Percentiles rank a stretch among this genome's conserved stretches.
Conservation (phyloP, 257 asterid species). For the Haberlea rhodopensis region DNA sequence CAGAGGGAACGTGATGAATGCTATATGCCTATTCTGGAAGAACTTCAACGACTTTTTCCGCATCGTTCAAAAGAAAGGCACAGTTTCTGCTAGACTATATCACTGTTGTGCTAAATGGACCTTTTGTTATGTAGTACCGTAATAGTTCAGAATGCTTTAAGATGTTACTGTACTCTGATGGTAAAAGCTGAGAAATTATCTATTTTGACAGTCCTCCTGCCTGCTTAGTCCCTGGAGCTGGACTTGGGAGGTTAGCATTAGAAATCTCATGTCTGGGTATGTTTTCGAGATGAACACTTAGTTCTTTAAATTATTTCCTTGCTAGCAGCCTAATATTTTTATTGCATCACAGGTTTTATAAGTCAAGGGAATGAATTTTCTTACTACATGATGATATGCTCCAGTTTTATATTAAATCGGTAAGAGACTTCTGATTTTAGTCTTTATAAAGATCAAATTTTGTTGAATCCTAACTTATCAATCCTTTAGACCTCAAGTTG, state of each 20-base stretch:
- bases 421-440: slow-evolving; percentile 36
- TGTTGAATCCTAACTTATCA: slow-evolving; percentile 24
- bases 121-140: background rate
- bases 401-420: slow-evolving; percentile 92
- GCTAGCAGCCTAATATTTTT: slow-evolving; percentile 19
- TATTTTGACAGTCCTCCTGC: slow-evolving; percentile 69
- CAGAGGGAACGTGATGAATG: slow-evolving; percentile 89
- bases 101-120: slow-evolving; percentile 8
- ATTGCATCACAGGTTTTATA: slow-evolving; percentile 62
- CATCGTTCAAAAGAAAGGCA: slow-evolving; percentile 61
- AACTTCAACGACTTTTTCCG: slow-evolving; percentile 74
- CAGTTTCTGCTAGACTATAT: slow-evolving; percentile 11
- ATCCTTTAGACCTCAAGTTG: slow-evolving; percentile 49
- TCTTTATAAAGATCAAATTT: slow-evolving; percentile 23
- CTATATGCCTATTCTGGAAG: slow-evolving; percentile 82
- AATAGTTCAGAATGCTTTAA: background rate
- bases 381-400: slow-evolving; percentile 99
- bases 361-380: slow-evolving; percentile 99
- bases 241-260: slow-evolving; percentile 96
- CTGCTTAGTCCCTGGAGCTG: slow-evolving; percentile 98
- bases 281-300: slow-evolving; percentile 24
- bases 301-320: slow-evolving; percentile 9
- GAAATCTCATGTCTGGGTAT: slow-evolving; percentile 90
- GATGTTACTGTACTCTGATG: slow-evolving; percentile 16
- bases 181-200: slow-evolving; percentile 32